A percentile compares a stretch with the other conserved stretches of the same genome.
These are phyloP conservation scores for Sporothrix sp. DNA, from an alignment of 2,329 filamentous ascomycete species.

Conservation along the genomic window DNA sequence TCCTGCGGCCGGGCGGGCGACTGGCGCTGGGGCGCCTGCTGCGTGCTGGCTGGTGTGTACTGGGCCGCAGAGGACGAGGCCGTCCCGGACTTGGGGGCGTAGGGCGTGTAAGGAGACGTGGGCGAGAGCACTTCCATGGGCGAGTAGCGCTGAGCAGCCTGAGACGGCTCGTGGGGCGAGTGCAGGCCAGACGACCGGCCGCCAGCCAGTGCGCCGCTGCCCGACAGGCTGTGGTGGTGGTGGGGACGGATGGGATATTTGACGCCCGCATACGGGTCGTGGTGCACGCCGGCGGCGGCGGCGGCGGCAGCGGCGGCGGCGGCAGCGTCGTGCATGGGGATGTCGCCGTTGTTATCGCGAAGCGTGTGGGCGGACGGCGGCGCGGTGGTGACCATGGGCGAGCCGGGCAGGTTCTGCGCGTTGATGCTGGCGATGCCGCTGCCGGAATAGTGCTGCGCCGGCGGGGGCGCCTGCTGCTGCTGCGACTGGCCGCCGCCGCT, in stretches of 20 bases:
- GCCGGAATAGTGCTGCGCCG: slow-evolving; percentile 20
- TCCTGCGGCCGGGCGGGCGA: slow-evolving; percentile 62
- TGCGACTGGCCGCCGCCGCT: slow-evolving; percentile 17
- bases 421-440: neutral
- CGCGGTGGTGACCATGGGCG: slow-evolving; percentile 35
- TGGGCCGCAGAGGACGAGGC: slow-evolving; percentile 34
- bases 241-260: slow-evolving; percentile 77
- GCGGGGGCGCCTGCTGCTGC: slow-evolving; percentile 18
- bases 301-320: slow-evolving; percentile 6
- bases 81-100: slow-evolving; percentile 47
- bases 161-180: slow-evolving; percentile 65
- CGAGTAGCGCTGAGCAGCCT: slow-evolving; percentile 84
- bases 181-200: slow-evolving; percentile 46
- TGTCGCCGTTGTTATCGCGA: slow-evolving; percentile 65
- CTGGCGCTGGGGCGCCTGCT: slow-evolving; percentile 44
- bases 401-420: slow-evolving; percentile 41
- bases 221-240: slow-evolving; percentile 62
- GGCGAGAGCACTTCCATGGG: slow-evolving; percentile 88
- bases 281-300: slow-evolving; percentile 18
- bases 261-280: slow-evolving; percentile 72
- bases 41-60: slow-evolving; percentile 11
- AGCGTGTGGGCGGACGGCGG: slow-evolving; percentile 45
- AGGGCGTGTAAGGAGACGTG: slow-evolving; percentile 64
- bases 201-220: slow-evolving; percentile 26
- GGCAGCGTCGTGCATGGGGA: slow-evolving; percentile 72